A percentile compares a stretch with the other conserved stretches of the same genome.
Evolutionary conservation across 2,329 filamentous ascomycete species (phyloP).

Genomic region (Orbilia javanica): DNA sequence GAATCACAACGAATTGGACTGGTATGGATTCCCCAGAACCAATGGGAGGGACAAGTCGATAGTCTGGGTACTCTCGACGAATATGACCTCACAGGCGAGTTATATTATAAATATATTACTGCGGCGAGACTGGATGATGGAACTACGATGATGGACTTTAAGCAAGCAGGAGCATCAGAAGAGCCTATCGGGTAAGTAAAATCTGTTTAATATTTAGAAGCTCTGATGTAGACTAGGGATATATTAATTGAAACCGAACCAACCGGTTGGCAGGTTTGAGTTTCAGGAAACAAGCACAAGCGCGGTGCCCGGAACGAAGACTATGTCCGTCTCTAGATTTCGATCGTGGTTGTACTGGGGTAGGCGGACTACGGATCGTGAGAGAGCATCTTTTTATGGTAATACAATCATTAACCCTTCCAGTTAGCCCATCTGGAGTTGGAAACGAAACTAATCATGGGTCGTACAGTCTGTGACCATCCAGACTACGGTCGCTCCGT

Average conservation of each 20-base stretch:
- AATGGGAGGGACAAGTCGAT: not conserved
- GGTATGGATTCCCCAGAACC: conserved; percentile 23
- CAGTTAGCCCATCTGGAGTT: not conserved
- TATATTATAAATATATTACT: conserved; percentile 1
- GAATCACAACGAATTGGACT: conserved; percentile 1
- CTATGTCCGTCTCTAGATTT: not conserved
- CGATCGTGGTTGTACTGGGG: not conserved
- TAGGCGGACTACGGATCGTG: not conserved
- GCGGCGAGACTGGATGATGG: conserved; percentile 27
- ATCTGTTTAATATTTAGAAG: not conserved
- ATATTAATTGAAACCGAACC: too few species aligned
- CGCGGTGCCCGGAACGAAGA: not conserved
- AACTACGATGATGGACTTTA: conserved; percentile 21
- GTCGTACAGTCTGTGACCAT: conserved; percentile 34
- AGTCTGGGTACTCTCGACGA: conserved; percentile 18
- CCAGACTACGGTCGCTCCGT: conserved; percentile 31
- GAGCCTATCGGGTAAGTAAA: conserved; percentile 8
- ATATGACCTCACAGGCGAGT: not conserved
- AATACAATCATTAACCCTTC: not conserved
- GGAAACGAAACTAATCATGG: not conserved
- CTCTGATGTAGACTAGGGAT: too few species aligned
- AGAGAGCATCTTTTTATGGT: conserved; percentile 33
- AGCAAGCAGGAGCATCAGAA: not conserved
- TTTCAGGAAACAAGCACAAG: conserved; percentile 22
- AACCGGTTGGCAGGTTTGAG: conserved; percentile 24